phyloP scores from a whole-genome alignment of 2,329 filamentous ascomycete genomes.

The Pyrenophora tritici-repentis region DNA sequence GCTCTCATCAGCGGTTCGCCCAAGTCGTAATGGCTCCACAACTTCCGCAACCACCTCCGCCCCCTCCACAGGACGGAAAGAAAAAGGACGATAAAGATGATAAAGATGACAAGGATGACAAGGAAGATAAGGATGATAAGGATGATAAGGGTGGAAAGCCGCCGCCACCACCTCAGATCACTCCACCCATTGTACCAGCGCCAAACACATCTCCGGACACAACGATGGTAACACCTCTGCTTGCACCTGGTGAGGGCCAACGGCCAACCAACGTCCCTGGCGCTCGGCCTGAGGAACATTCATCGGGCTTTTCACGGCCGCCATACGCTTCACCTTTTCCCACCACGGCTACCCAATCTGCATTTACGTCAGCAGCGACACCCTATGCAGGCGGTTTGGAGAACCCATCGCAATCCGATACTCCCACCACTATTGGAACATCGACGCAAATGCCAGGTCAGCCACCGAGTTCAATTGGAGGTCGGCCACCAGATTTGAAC shows the following conservation, averaged over 20 bases:
- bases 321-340: neutral
- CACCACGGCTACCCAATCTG: neutral
- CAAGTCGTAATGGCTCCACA: constrained; percentile 23
- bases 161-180: neutral
- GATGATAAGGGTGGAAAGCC: neutral
- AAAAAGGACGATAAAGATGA: constrained; percentile 5
- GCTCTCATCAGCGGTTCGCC: constrained; percentile 26
- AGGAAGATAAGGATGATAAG: neutral
- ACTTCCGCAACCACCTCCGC: neutral
- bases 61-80: constrained; percentile 3
- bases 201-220: neutral
- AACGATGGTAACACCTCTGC: neutral
- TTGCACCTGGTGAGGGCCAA: neutral
- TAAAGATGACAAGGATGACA: no score
- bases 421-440: neutral
- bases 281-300: neutral
- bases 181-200: neutral
- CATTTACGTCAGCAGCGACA: constrained; percentile 5
- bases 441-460: neutral
- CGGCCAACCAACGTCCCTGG: neutral
- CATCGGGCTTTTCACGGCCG: neutral
- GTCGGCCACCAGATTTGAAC: constrained; percentile 2
- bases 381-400: constrained; percentile 1
- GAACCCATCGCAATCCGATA: neutral
- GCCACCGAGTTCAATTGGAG: neutral